A percentile compares a stretch with the other conserved stretches of the same genome.
These are phyloP conservation scores for Candida pseudofarinosa DNA, from an alignment of 805 yeast genomes.

Conservation along the genomic window DNA sequence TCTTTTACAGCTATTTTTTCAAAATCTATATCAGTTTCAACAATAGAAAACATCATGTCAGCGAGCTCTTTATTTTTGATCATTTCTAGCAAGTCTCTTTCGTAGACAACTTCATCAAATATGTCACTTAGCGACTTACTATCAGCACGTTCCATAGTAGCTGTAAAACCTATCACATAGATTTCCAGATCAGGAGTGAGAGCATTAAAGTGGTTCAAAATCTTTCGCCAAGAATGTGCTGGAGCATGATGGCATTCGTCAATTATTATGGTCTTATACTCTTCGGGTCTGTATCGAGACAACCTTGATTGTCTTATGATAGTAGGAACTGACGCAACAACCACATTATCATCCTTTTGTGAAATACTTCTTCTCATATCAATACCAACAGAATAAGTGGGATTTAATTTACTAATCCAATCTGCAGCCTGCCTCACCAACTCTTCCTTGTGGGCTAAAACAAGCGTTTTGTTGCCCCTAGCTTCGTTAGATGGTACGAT, in stretches of 20 bases:
- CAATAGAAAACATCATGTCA: slow-evolving; percentile 61
- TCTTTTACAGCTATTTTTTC: slow-evolving; percentile 21
- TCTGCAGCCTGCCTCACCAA: slow-evolving; percentile 65
- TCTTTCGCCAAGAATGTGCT: slow-evolving; percentile 58
- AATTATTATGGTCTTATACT: slow-evolving; percentile 69
- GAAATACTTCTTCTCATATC: slow-evolving; percentile 64
- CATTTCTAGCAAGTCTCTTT: slow-evolving; percentile 62
- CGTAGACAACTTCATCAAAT: slow-evolving; percentile 73
- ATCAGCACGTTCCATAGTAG: slow-evolving; percentile 81
- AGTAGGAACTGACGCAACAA: slow-evolving; percentile 76
- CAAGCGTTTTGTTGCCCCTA: slow-evolving; percentile 42
- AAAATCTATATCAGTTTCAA: slow-evolving; percentile 46
- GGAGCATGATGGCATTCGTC: slow-evolving; percentile 95
- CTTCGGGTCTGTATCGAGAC: slow-evolving; percentile 47
- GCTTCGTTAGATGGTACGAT: slow-evolving; percentile 26
- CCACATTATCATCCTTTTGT: slow-evolving; percentile 49
- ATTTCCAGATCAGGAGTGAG: slow-evolving; percentile 36
- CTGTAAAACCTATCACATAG: slow-evolving; percentile 79
- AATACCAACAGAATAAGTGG: slow-evolving; percentile 50
- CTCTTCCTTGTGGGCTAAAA: slow-evolving; percentile 80
- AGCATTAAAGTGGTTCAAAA: slow-evolving; percentile 59
- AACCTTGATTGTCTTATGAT: slow-evolving; percentile 46
- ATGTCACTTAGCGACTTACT: slow-evolving; percentile 51
- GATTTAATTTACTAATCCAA: slow-evolving; percentile 45
- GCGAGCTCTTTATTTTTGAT: slow-evolving; percentile 65